Percentiles rank a stretch among this genome's conserved stretches.
Conservation (phyloP, 2,329 filamentous ascomycete genomes). For the Neodidymelliopsis sp. region DNA sequence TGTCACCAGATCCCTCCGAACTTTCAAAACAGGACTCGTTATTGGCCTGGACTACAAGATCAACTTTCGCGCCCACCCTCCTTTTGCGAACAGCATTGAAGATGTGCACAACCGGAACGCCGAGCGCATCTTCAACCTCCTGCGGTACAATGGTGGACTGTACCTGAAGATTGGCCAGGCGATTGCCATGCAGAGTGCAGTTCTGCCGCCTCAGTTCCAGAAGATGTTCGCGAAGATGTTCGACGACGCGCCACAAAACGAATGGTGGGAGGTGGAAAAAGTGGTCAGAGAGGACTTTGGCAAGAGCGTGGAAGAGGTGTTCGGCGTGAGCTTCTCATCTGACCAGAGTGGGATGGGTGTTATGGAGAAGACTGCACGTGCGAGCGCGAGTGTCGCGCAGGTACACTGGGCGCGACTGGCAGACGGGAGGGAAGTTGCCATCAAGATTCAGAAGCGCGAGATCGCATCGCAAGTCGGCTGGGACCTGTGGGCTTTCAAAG, state of each 20-base stretch:
- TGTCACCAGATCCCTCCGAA: constrained; percentile 78
- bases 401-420: constrained; percentile 90
- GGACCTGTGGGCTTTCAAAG: constrained; percentile 96
- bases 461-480: constrained; percentile 89
- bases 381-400: constrained; percentile 92
- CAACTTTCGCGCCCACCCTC: constrained; percentile 86
- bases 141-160: constrained; percentile 86
- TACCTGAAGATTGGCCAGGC: constrained; percentile 99
- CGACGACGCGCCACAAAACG: constrained; percentile 93
- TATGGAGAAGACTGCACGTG: constrained; percentile 75
- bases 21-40: constrained; percentile 79
- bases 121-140: constrained; percentile 79
- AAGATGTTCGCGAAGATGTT: constrained; percentile 97
- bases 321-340: constrained; percentile 82
- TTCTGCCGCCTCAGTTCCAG: constrained; percentile 93
- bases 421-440: constrained; percentile 89
- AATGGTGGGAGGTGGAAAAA: constrained; percentile 82
- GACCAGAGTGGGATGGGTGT: constrained; percentile 59
- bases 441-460: constrained; percentile 97
- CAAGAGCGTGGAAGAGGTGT: constrained; percentile 84
- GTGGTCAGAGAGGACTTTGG: constrained; percentile 90
- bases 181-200: constrained; percentile 96
- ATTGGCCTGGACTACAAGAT: constrained; percentile 95
- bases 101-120: constrained; percentile 86
- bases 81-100: constrained; percentile 73